phyloP scores from a whole-genome alignment of 805 yeast genomes.

The Kodamaea laetipori region DNA sequence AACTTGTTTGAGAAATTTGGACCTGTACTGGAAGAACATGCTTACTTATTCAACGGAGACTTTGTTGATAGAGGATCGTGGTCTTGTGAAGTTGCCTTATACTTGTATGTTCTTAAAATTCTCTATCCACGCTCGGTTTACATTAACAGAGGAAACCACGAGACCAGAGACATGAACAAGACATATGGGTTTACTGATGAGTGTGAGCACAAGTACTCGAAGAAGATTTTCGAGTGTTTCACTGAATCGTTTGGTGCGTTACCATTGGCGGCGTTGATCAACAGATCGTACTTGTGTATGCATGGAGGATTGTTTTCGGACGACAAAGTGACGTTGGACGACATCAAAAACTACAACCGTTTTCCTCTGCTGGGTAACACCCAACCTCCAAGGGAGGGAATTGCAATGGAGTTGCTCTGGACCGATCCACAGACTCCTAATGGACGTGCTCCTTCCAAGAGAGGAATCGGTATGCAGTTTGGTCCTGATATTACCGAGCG shows the following conservation, averaged over 20 bases:
- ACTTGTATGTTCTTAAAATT: slow-evolving; percentile 75
- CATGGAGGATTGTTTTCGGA: slow-evolving; percentile 94
- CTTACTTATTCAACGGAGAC: slow-evolving; percentile 92
- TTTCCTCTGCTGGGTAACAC: slow-evolving; percentile 51
- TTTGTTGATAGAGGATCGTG: slow-evolving; percentile 98
- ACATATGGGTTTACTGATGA: slow-evolving; percentile 97
- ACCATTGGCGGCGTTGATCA: slow-evolving; percentile 84
- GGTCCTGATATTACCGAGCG: slow-evolving; percentile 91
- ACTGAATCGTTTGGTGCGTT: slow-evolving; percentile 82
- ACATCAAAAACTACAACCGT: slow-evolving; percentile 70
- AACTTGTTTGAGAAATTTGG: slow-evolving; percentile 80
- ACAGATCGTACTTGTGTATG: slow-evolving; percentile 78
- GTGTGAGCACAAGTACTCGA: slow-evolving; percentile 85
- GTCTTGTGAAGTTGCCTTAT: slow-evolving; percentile 94
- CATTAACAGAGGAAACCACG: slow-evolving; percentile 95
- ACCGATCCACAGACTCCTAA: slow-evolving; percentile 84
- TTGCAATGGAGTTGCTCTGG: slow-evolving; percentile 97
- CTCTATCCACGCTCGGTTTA: slow-evolving; percentile 69
- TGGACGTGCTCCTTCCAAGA: slow-evolving; percentile 85
- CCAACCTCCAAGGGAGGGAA: slow-evolving; percentile 89
- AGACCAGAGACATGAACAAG: slow-evolving; percentile 94
- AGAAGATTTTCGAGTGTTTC: slow-evolving; percentile 77
- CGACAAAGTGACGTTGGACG: slow-evolving; percentile 68
- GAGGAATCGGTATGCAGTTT: slow-evolving; percentile 95
- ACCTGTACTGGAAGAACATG: slow-evolving; percentile 61